These are phyloP conservation scores for Vachellia collinsii DNA, from an alignment of 306 rosid genomes.

Conservation along the genomic window DNA sequence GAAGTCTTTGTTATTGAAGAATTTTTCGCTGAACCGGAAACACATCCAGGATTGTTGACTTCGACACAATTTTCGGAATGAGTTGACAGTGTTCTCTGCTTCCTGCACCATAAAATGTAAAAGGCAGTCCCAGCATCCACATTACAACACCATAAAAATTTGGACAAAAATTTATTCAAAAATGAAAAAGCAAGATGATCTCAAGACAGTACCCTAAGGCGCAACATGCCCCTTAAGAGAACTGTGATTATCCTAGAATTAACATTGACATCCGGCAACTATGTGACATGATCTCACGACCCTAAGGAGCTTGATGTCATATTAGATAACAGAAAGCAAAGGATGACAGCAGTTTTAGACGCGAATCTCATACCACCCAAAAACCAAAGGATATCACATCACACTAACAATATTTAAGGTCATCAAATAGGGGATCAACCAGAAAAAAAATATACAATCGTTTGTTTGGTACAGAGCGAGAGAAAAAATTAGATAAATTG, in stretches of 20 bases:
- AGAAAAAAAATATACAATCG: too few relatives aligned
- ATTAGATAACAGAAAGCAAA: neutral
- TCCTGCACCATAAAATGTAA: constrained; percentile 37
- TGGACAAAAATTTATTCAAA: neutral
- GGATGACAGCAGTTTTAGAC: too few relatives aligned
- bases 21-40: constrained; percentile 34
- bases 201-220: constrained; percentile 14
- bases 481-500: too few relatives aligned
- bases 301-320: neutral
- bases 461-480: too few relatives aligned
- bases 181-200: neutral
- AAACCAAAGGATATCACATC: neutral
- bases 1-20: constrained; percentile 32
- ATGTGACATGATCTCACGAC: constrained; percentile 17
- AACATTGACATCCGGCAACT: neutral
- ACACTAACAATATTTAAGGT: neutral
- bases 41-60: constrained; percentile 27
- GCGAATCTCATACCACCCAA: neutral
- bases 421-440: too few relatives aligned
- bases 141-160: neutral
- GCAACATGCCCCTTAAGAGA: constrained; percentile 29
- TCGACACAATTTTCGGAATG: constrained; percentile 28
- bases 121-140: constrained; percentile 19
- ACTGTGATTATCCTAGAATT: constrained; percentile 18
- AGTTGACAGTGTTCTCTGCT: constrained; percentile 41